Base-by-base conservation (phyloP, 208 protist species). In the Zelonia costaricensis region DNA sequence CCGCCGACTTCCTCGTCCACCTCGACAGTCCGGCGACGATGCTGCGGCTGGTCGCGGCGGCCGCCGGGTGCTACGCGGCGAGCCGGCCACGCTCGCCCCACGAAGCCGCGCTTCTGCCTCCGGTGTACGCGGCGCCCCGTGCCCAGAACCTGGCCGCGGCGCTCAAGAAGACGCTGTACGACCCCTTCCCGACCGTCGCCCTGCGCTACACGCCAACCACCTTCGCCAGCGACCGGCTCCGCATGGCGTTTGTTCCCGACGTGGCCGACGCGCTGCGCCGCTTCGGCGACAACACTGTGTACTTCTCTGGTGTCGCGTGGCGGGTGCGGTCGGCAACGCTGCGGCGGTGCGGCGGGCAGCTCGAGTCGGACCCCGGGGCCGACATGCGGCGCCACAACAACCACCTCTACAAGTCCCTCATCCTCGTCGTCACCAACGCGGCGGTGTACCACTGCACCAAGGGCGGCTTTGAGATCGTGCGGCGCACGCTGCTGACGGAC, bases 271-370 rank as follows among this genome's bases (percentile, higher is more conserved):
- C 69, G 23, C 83, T 71, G 56, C 68, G 84, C 15, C 69, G 74
- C 22, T 86, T 84, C 56, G 84, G 84, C 39, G 84, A 91, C 72
- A 91, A 86, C 74, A 85, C 80, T 10, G 67, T 91, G 25, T 74
- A 77, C 64, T 91, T 91, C 58, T 82, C 80, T 57, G 84, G 84
- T 44, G 46, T 86, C 35, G 84, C 80, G n/a, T 91, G 76, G 80
- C 70, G 71, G 20, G 69, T 84, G 58, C 63, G 76, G n/a, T 74
- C 76, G n/a, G 69, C 76, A 10, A 76, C 72, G 55, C 62, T 82
- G 35, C 68, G 64, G 23, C 65, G 70, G 51, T 54, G 68, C 36
- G 46, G 38, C 46, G 72, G 61, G 25, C 35, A 42, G 22, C 45
- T 78, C 25, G 54, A 55, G 1, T 47, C 57, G 3, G 75, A 78